Evolutionary conservation across 2,329 filamentous ascomycete genomes (phyloP), one percentile per base, ranked within the genome.

Genomic region (Diaporthe ilicicola): DNA sequence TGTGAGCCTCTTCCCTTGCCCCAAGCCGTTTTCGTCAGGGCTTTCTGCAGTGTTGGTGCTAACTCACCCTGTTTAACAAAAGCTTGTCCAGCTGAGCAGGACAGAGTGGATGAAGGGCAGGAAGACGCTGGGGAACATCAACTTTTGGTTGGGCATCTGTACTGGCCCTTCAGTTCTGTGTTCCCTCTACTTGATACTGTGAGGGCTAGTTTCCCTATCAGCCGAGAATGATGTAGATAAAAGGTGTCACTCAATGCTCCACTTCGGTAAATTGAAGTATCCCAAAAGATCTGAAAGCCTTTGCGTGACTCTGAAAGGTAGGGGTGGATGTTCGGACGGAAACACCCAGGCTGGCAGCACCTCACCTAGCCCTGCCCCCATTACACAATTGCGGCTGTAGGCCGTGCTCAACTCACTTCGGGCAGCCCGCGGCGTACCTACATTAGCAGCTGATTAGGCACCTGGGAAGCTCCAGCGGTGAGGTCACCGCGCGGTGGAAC

Each of bases 71-170:
- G 22, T 29, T 32, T 5, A 27, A 19, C 10, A 39, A 48, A 48
- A 86, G 84, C 81, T 95, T 17, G 91, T 93, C 3, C 85, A 84
- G 39, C 78, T 95, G 55, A 92, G 90, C 75, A 86, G 91, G 73
- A 93, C 90, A 1, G 89, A 85, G 74, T 89, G 90, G 82, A 82
- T 94, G 77, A 89, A 87, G 74, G 88, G 88, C 29, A 84, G 86
- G 75, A 85, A 88, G 75, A 87, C 89, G 1, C 76, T 94, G 24
- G 93, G 92, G 0, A 95, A 95, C 77, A 79, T 93, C 9, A 85
- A 94, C 3, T 95, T 95, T 76, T 95, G 93, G 93, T 77, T 93
- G 50, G 92, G 93, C 0, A 87, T 95, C n/a, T 93, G 93, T 71
- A 92, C 92, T 2, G 92, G 92, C 0, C 93, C 93, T 1, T 93